A percentile compares a stretch with the other conserved stretches of the same genome.
Conservation (phyloP, 176 grass and related monocot genomes). For the Leersia perrieri region DNA sequence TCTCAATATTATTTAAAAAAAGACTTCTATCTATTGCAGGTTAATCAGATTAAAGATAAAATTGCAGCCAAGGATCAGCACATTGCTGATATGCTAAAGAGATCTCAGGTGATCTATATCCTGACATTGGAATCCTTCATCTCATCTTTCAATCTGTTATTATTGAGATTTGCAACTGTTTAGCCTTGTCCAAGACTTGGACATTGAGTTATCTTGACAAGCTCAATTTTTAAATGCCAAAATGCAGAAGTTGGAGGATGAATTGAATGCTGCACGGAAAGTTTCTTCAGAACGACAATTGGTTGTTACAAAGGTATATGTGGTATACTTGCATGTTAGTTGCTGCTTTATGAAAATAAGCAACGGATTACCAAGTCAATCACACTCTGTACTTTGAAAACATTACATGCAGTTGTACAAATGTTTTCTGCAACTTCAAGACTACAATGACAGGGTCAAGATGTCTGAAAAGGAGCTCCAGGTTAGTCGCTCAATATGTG, state of each 20-base stretch:
- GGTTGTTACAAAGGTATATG: slow-evolving; percentile 50
- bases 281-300: slow-evolving; percentile 63
- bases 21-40: slow-evolving; percentile 41
- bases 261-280: slow-evolving; percentile 51
- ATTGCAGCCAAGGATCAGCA: slow-evolving; percentile 56
- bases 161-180: neutral
- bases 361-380: neutral
- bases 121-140: slow-evolving; percentile 15
- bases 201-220: neutral
- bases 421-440: slow-evolving; percentile 67
- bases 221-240: neutral
- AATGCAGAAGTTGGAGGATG: slow-evolving; percentile 81
- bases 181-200: neutral
- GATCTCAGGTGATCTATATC: slow-evolving; percentile 51
- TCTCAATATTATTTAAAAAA: slow-evolving; percentile 26
- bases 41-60: slow-evolving; percentile 58
- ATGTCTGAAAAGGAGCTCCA: slow-evolving; percentile 65
- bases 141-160: neutral
- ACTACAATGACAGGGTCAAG: slow-evolving; percentile 67
- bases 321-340: neutral
- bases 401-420: slow-evolving; percentile 54
- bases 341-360: slow-evolving; percentile 17
- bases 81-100: slow-evolving; percentile 62
- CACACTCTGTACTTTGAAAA: neutral
- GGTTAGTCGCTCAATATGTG: slow-evolving; percentile 22